phyloP scores from a whole-genome alignment of 2,329 filamentous ascomycete genomes.

The Claviceps sp. region DNA sequence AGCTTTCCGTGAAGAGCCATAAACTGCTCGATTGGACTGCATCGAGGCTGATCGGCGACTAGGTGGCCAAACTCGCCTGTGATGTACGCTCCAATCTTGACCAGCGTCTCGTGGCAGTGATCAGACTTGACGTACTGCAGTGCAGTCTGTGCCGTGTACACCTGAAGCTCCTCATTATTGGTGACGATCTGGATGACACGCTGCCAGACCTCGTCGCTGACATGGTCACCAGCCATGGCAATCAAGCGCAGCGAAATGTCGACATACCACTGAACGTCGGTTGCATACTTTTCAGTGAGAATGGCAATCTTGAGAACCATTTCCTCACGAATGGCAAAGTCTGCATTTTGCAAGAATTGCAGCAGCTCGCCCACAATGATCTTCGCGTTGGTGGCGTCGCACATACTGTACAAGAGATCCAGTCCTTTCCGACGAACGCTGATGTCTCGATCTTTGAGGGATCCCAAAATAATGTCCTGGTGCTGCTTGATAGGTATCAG shows the following conservation, averaged over 20 bases:
- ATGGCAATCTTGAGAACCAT: constrained; percentile 99
- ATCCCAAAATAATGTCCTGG: constrained; percentile 89
- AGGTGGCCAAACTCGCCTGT: constrained; percentile 94
- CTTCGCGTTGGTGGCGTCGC: constrained; percentile 85
- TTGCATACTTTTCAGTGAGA: constrained; percentile 94
- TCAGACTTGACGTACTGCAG: constrained; percentile 85
- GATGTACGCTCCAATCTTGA: constrained; percentile 95
- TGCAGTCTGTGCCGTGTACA: constrained; percentile 89
- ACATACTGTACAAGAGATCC: constrained; percentile 98
- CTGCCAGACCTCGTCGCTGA: constrained; percentile 98
- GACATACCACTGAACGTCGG: constrained; percentile 98
- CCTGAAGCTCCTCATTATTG: constrained; percentile 95
- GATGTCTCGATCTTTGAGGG: constrained; percentile 88
- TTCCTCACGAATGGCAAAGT: constrained; percentile 95
- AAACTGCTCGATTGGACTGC: constrained; percentile 95
- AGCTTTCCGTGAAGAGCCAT: constrained; percentile 85
- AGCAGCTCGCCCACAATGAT: constrained; percentile 88
- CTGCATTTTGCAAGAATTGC: constrained; percentile 87
- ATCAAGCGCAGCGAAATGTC: constrained; percentile 91
- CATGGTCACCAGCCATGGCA: constrained; percentile 93
- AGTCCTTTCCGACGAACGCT: constrained; percentile 92
- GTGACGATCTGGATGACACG: constrained; percentile 97
- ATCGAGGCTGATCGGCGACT: constrained; percentile 81
- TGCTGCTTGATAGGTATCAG: constrained; percentile 97
- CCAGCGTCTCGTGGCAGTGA: constrained; percentile 88